Percentiles rank a stretch among this genome's conserved stretches.
These are phyloP conservation scores for Pestalotiopsis sp. DNA, from an alignment of 2,329 filamentous ascomycete genomes.

Conservation along the genomic window DNA sequence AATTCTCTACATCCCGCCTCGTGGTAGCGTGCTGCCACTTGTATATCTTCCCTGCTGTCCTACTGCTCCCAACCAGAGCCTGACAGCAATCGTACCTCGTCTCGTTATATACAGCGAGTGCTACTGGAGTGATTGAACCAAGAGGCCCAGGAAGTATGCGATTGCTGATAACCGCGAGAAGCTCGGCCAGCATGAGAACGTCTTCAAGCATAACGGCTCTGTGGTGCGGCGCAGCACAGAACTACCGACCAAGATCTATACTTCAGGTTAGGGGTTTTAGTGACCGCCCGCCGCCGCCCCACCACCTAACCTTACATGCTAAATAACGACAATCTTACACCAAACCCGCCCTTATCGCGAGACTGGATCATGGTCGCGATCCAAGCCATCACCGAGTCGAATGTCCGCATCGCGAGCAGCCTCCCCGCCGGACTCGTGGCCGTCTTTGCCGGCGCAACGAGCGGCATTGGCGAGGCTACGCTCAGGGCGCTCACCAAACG, in stretches of 20 bases:
- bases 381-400: slow-evolving; percentile 35
- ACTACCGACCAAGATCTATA: not conserved
- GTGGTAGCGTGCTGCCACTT: too few relatives aligned
- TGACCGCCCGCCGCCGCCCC: not conserved
- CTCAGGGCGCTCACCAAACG: slow-evolving; percentile 46
- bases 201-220: too few relatives aligned
- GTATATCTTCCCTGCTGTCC: too few relatives aligned
- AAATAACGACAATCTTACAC: not conserved
- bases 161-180: too few relatives aligned
- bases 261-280: not conserved
- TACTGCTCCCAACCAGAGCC: too few relatives aligned
- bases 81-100: too few relatives aligned
- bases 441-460: slow-evolving; percentile 56
- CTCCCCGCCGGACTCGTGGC: slow-evolving; percentile 37
- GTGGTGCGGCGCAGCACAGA: not conserved
- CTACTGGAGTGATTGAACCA: too few relatives aligned
- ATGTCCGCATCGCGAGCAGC: slow-evolving; percentile 31
- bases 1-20: too few relatives aligned
- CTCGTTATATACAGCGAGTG: too few relatives aligned
- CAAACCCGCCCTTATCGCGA: not conserved
- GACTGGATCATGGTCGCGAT: slow-evolving; percentile 17
- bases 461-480: slow-evolving; percentile 53
- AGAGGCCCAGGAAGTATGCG: too few relatives aligned
- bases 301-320: not conserved
- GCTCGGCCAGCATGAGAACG: too few relatives aligned